Base-by-base conservation (phyloP, 805 yeast genomes). In the Zygosaccharomyces gambellarensis region DNA sequence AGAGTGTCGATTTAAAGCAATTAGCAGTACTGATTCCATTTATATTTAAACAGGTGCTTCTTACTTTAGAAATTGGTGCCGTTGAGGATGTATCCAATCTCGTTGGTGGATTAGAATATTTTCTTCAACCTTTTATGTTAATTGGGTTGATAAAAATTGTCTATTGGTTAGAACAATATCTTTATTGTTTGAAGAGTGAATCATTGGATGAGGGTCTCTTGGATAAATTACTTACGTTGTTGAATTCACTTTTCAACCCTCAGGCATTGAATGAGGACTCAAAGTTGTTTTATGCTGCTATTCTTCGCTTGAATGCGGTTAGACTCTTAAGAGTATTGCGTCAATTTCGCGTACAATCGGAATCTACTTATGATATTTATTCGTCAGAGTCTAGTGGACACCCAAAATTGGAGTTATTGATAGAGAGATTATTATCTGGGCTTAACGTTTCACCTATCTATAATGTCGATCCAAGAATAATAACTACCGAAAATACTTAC, bases 71-170 rank as follows among this genome's bases (percentile, higher is more conserved):
- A 21, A 45, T 54, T 4, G 66, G 75, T 22, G 80, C 78, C 1
- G 67, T 79, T 11, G 72, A 87, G 3, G 84, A 81, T 54, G 63
- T 76, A 8, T 83, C 82, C 3, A 76, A 81, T 4, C 71, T 89
- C 36, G 76, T 75, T 43, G 87, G 86, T 48, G 97, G 97, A 0
- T 71, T 92, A 31, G 97, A 90, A 60, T 89, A 90, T 60, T 85
- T 92, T 56, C 72, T 86, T 40, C 96, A 90, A 59, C 85, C 88
- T 2, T 86, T 87, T 54, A 71, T 92, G 55, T 72, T 86, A 1
- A 71, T 78, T 6, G 77, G 83, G 10, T 60, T 82, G 30, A 68
- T 79, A 5, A 78, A 79, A n/a, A 76, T 82, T 2, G 60, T 80
- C 64, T 78, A 58, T 56, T 85, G 76, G 78, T 68, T 69, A 22